Evolutionary conservation across 2,329 filamentous ascomycete species (phyloP), one percentile per base, ranked within the genome.

Genomic region (Coniochaeta sp.): DNA sequence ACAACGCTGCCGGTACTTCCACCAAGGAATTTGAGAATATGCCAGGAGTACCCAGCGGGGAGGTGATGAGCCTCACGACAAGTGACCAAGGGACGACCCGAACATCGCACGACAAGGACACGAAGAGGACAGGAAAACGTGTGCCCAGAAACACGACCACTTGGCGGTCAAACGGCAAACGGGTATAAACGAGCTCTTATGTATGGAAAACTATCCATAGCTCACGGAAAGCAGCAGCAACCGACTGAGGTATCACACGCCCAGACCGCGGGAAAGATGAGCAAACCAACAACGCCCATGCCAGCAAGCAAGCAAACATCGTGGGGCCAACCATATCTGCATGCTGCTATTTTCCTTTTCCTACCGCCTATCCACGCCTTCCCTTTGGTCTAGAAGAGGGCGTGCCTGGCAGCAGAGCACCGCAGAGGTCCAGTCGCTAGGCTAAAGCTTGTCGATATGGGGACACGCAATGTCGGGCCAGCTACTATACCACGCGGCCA

Each of bases 381-480:
- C n/a, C 28, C 30, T 31, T 18, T 10, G n/a, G 26, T 48, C 45
- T 22, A 48, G 45, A 48, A 48, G 16, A 48, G 45, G 28, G 45
- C n/a, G 45, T 48, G n/a, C 45, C 45, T 48, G 26, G 24, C 45
- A 48, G 45, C 38, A 26, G 20, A 18, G 26, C n/a, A 32, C 30
- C 30, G n/a, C 9, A 48, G 26, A 28, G 14, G 45, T 28, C 45
- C 26, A 31, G 26, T 31, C 27, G 26, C 28, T 14, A 31, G 45
- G 26, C 45, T 48, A 48, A 48, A 48, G 26, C n/a, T n/a, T n/a
- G 26, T 30, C 45, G 26, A 48, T 48, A 48, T 48, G n/a, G 30
- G 30, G 45, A 28, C 45, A 48, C 4, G 7, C 45, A 46, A 46
- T 32, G 49, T 31, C 35, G 24, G 35, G 14, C 33, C 22, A 46